phyloP scores from a whole-genome alignment of 1,284 basidiomycete genomes.

The Melampsora americana region DNA sequence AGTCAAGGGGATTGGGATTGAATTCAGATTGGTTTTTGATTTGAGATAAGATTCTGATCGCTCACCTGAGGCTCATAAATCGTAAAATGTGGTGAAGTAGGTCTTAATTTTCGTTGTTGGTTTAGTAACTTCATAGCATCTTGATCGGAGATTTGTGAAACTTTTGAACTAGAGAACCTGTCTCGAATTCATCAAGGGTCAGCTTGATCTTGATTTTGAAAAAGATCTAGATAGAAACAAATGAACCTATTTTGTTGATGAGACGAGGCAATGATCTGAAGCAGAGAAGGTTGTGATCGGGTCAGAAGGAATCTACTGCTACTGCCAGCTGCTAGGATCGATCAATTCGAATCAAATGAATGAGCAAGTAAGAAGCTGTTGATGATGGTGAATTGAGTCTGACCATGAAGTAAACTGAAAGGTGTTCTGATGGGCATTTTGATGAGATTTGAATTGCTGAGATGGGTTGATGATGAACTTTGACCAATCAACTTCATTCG shows the following conservation, averaged over 20 bases:
- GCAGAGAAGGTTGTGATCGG: neutral
- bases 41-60: conserved; percentile 43
- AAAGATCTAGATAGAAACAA: neutral
- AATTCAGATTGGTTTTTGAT: neutral
- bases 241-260: neutral
- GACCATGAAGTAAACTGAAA: neutral
- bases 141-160: conserved; percentile 58
- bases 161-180: conserved; percentile 32
- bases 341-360: neutral
- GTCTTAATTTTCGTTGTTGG: conserved; percentile 75
- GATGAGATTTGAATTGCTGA: too few relatives aligned
- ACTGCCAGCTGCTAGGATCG: neutral
- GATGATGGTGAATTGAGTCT: neutral
- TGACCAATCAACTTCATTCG: too few relatives aligned
- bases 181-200: neutral
- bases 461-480: too few relatives aligned
- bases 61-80: conserved; percentile 89
- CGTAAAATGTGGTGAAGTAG: conserved; percentile 85
- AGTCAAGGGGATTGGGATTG: neutral
- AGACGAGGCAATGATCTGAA: neutral
- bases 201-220: neutral
- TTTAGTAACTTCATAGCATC: conserved; percentile 69
- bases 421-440: neutral
- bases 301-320: neutral
- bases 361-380: neutral